Evolutionary conservation across 805 yeast species (phyloP).

Genomic region (Myxozyma sirexii): DNA sequence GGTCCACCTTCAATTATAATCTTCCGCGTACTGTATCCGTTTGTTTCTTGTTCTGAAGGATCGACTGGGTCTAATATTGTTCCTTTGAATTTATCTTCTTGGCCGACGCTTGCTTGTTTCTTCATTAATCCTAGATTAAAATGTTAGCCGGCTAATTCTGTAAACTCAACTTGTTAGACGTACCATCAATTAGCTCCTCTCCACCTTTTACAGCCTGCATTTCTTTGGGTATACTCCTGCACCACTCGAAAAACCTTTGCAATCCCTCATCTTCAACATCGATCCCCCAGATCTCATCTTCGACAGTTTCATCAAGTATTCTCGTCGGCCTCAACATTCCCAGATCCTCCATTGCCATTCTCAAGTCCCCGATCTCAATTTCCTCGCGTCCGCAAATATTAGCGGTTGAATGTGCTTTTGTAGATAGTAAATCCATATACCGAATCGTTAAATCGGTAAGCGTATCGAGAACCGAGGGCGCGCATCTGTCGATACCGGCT

Average conservation of each 20-base stretch:
- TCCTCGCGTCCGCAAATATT: conserved; percentile 51
- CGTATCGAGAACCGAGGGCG: conserved; percentile 69
- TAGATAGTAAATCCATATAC: conserved; percentile 58
- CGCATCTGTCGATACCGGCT: conserved; percentile 79
- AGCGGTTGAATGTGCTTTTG: conserved; percentile 55
- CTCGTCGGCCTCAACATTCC: conserved; percentile 60
- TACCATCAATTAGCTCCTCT: conserved; percentile 22
- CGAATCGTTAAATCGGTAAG: conserved; percentile 76
- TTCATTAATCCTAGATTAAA: conserved; percentile 20
- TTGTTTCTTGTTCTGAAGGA: conserved; percentile 1
- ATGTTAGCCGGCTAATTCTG: no score
- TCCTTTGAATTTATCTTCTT: conserved; percentile 33
- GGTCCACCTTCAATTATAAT: conserved; percentile 25
- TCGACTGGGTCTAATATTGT: conserved; percentile 27
- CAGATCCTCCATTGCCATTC: conserved; percentile 64
- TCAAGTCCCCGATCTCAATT: conserved; percentile 64
- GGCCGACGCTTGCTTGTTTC: conserved; percentile 29
- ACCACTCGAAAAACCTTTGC: conserved; percentile 33
- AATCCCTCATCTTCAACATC: conserved; percentile 29
- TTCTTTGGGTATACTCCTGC: conserved; percentile 14
- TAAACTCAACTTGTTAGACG: background rate
- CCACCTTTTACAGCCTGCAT: conserved; percentile 18
- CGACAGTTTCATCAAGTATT: conserved; percentile 28
- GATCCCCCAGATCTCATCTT: conserved; percentile 22
- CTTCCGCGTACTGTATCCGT: conserved; percentile 2